Evolutionary conservation across 164 flowering plant genomes (phyloP), one percentile per base, ranked within the genome.

Genomic region (Hamamelis virginiana): DNA sequence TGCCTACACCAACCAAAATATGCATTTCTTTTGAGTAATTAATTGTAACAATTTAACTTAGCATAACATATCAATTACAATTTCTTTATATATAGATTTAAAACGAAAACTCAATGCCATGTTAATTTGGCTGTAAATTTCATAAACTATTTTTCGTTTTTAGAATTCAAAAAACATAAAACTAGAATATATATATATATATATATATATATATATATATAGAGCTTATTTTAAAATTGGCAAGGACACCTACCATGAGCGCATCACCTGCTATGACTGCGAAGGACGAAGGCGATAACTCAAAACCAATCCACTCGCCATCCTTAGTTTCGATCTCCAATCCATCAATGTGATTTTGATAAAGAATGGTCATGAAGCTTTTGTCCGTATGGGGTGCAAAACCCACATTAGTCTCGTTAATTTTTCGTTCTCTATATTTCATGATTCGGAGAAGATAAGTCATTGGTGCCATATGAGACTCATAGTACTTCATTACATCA

Each of bases 261-360:
- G 68, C 64, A 27, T 77, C 80, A 1, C 77, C 80, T 0, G 73
- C 76, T 38, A 78, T 67, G 78, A 78, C 71, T 8, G 62, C 41
- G 50, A 66, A 73, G 13, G 82, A 70, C 0, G 69, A 64, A 33
- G 63, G 62, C 2, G 66, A 62, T 33, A 63, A 62, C 43, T 71
- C 65, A 13, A 26, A 60, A 4, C 15, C 18, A 18, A 71, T 61
- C 80, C 77, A 76, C 13, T 59, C 45, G 1, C 72, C 83, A 25
- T 71, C 73, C 69, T 68, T 73, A 10, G 80, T 61, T 74, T 67
- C 46, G 0, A 76, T 52, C 48, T 76, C 72, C 45, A 81, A 48
- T 13, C 81, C 84, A 21, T 51, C 52, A 14, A 81, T 70, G 0
- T 62, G 71, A 68, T 75, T 70, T 25, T 81, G 80, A 25, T 81